These are phyloP conservation scores for Fraxinus greggii DNA, from an alignment of 305 asterid genomes.

Conservation along the genomic window DNA sequence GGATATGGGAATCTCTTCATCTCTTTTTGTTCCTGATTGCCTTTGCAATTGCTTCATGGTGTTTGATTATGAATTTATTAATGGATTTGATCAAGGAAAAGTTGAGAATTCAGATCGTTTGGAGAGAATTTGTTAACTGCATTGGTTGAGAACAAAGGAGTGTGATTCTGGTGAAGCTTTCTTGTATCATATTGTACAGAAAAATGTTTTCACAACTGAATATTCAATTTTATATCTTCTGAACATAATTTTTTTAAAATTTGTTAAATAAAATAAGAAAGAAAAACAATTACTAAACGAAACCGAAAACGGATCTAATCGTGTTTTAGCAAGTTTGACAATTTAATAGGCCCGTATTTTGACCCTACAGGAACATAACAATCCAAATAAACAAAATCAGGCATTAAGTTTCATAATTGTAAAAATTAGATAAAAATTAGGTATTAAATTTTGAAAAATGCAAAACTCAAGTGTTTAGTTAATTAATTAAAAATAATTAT, in stretches of 20 bases:
- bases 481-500: too few relatives aligned
- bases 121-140: background rate
- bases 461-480: too few relatives aligned
- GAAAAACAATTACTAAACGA: too few relatives aligned
- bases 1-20: conserved; percentile 48
- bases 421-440: too few relatives aligned
- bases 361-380: too few relatives aligned
- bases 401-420: too few relatives aligned
- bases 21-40: conserved; percentile 46
- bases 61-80: background rate
- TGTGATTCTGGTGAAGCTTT: background rate
- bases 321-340: too few relatives aligned
- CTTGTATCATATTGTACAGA: background rate
- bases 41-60: conserved; percentile 77
- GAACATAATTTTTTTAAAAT: too few relatives aligned
- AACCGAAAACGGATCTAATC: too few relatives aligned
- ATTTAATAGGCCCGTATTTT: too few relatives aligned
- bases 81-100: background rate
- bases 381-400: too few relatives aligned
- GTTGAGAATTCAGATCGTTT: background rate
- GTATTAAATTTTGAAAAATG: too few relatives aligned
- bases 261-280: background rate
- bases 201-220: background rate
- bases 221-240: background rate
- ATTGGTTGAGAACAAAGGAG: background rate